Base-by-base conservation (phyloP, 495 filamentous ascomycete species). In the Penicillium pancosmium region DNA sequence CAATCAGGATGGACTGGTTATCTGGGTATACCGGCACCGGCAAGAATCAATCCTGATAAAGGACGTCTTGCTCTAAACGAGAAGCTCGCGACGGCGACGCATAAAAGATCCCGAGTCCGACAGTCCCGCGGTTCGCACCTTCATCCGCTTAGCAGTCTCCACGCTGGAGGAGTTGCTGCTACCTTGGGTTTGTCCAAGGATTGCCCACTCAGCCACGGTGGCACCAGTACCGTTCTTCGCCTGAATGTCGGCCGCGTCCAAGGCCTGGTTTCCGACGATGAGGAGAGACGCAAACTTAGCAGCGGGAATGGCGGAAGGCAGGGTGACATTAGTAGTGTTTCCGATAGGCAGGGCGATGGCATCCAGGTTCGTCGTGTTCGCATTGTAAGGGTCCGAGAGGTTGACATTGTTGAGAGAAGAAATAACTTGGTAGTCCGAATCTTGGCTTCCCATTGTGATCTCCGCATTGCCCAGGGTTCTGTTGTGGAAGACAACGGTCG, bases 141-240 rank as follows among this genome's bases (percentile, higher is more conserved):
- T 56, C 48, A 71, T 61, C 34, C 60, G 53, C 54, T 66, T 62
- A 1, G 52, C 18, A 23, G 16, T 31, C 6, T 43, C 27, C n/a
- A 21, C 13, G 49, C 8, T 43, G 11, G 55, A 56, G 15, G 62
- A 61, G 15, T 25, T 16, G 8, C 54, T 35, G 40, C 15, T 41
- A 4, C 9, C 27, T 48, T 48, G 48, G 9, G 33, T 46, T n/a
- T 65, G 54, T 0, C 74, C 72, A 52, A 89, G 63, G 59, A 90
- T 76, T 35, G 78, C 86, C 82, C 87, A 91, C 68, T 91, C 90
- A 13, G 87, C 88, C 7, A 92, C 89, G 16, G 86, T 90, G 3
- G 85, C 85, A 0, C 89, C 89, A 0, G 73, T 75, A 3, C 72
- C 79, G 62, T 85, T 81, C 2, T 55, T 55, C 16, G 68, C 72